A percentile compares a stretch with the other conserved stretches of the same genome.
Evolutionary conservation across 805 yeast genomes (phyloP).

Genomic region (Torulaspora quercuum): DNA sequence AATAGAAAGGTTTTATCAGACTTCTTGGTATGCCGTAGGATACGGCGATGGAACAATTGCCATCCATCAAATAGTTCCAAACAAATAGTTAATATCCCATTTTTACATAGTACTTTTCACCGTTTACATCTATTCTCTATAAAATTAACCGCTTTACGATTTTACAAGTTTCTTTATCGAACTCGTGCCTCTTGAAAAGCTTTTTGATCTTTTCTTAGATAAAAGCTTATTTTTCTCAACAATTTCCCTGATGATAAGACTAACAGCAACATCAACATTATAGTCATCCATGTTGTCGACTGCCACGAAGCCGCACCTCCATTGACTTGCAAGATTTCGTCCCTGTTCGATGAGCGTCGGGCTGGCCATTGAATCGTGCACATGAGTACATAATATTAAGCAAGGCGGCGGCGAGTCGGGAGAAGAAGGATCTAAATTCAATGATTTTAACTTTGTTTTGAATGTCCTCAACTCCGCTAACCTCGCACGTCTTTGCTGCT

Average conservation of each 20-base stretch:
- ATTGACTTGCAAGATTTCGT: slow-evolving; percentile 48
- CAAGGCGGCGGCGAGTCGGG: slow-evolving; percentile 59
- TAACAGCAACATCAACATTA: slow-evolving; percentile 54
- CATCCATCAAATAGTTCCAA: slow-evolving; percentile 7
- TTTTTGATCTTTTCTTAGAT: slow-evolving; percentile 6
- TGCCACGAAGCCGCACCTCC: slow-evolving; percentile 65
- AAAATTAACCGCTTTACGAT: neutral
- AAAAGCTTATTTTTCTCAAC: slow-evolving; percentile 44
- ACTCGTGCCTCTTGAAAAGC: slow-evolving; percentile 5
- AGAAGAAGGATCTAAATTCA: slow-evolving; percentile 37
- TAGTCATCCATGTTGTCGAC: slow-evolving; percentile 52
- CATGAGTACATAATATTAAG: slow-evolving; percentile 63
- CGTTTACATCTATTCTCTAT: neutral
- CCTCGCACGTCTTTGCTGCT: slow-evolving; percentile 33
- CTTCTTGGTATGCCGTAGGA: slow-evolving; percentile 34
- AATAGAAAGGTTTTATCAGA: slow-evolving; percentile 10
- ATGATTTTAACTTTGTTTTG: slow-evolving; percentile 32
- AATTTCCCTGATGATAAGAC: slow-evolving; percentile 57
- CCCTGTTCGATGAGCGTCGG: slow-evolving; percentile 61
- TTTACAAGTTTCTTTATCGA: slow-evolving; percentile 7
- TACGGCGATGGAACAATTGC: slow-evolving; percentile 34
- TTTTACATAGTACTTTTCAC: no score
- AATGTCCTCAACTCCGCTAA: slow-evolving; percentile 33
- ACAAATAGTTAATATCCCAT: no score
- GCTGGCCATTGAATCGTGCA: slow-evolving; percentile 53